Evolutionary conservation across 1,284 basidiomycete species (phyloP).

Genomic region (Ceratobasidium theobromae): DNA sequence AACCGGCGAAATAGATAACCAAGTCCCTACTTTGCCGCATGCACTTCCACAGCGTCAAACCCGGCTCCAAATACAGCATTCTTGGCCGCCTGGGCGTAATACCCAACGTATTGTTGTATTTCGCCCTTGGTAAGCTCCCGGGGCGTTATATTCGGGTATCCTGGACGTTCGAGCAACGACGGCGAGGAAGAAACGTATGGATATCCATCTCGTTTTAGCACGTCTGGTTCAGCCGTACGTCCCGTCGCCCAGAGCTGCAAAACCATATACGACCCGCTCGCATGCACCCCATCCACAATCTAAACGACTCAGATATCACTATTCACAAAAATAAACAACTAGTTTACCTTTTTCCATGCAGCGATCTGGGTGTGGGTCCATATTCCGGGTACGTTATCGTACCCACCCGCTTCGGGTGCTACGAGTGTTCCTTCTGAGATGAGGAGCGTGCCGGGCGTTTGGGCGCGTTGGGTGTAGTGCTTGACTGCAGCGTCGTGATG

Average conservation of each 20-base stretch:
- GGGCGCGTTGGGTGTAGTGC: background rate
- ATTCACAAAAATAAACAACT: too few species aligned
- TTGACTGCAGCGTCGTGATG: constrained; percentile 37
- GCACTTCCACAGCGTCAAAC: constrained; percentile 54
- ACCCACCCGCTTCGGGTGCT: constrained; percentile 45
- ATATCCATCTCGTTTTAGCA: constrained; percentile 34
- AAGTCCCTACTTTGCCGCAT: constrained; percentile 41
- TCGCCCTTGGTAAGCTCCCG: background rate
- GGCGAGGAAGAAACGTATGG: constrained; percentile 41
- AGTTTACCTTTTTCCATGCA: constrained; percentile 51
- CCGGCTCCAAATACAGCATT: constrained; percentile 47
- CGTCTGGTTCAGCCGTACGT: constrained; percentile 39
- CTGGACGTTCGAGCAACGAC: constrained; percentile 38
- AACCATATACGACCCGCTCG: constrained; percentile 43
- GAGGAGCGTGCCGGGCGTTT: background rate
- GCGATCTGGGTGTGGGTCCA: constrained; percentile 50
- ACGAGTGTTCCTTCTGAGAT: constrained; percentile 32
- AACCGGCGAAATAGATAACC: too few species aligned
- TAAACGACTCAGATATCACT: too few species aligned
- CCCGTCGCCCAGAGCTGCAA: constrained; percentile 47
- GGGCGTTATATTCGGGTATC: constrained; percentile 31
- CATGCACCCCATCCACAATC: constrained; percentile 44
- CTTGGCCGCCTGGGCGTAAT: constrained; percentile 40
- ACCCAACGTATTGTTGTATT: constrained; percentile 30
- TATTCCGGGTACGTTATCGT: constrained; percentile 48